A percentile compares a stretch with the other conserved stretches of the same genome.
Evolutionary conservation across 2,329 filamentous ascomycete genomes (phyloP).

Genomic region (Penicillium sp.): DNA sequence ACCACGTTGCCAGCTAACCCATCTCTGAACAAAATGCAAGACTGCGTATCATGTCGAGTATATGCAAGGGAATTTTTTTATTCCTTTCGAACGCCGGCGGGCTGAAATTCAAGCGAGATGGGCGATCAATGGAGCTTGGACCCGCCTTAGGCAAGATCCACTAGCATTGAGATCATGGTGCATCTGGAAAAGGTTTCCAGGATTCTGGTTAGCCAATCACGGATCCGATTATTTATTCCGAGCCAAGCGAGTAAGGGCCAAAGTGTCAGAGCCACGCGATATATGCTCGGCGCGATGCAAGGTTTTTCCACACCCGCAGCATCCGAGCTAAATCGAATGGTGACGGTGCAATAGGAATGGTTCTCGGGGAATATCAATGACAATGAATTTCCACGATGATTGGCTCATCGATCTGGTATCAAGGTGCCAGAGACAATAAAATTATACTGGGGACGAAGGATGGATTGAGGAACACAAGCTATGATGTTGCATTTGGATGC

Average conservation of each 20-base stretch:
- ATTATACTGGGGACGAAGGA: no score
- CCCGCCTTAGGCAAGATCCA: neutral
- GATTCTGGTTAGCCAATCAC: no score
- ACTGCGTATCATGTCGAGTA: neutral
- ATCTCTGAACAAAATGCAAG: neutral
- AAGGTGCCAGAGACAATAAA: neutral
- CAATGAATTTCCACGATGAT: no score
- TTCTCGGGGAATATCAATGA: no score
- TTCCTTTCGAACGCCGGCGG: neutral
- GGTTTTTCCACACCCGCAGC: conserved; percentile 9
- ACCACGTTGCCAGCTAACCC: conserved; percentile 12
- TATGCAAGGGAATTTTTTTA: neutral
- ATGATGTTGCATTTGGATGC: no score
- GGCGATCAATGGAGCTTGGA: conserved; percentile 5
- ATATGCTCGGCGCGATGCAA: conserved; percentile 5
- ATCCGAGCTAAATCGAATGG: conserved; percentile 3
- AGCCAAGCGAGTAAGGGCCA: conserved; percentile 10
- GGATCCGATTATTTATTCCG: neutral
- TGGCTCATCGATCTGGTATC: neutral
- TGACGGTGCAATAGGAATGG: no score
- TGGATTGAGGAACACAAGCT: no score
- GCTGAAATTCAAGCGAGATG: conserved; percentile 5
- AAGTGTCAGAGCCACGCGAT: conserved; percentile 18
- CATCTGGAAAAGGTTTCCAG: neutral
- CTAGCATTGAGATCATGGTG: conserved; percentile 5